Base-by-base conservation (phyloP, 1,284 basidiomycete genomes). In the Cutaneotrichosporon spelunceum region DNA sequence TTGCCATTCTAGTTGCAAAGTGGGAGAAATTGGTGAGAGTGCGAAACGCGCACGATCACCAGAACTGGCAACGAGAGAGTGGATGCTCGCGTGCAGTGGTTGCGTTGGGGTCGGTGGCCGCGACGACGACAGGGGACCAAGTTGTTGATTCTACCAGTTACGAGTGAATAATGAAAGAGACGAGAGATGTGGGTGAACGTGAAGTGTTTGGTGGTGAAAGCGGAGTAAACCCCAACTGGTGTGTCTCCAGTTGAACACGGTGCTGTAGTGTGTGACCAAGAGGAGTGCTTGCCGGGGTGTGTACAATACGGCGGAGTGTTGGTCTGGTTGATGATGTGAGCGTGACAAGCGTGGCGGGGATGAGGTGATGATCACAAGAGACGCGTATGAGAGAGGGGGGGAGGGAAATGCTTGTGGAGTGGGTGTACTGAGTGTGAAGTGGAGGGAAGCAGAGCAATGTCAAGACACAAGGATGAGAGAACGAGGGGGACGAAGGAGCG, bases 1-100 rank as follows among this genome's bases (percentile, higher is more conserved):
- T 58, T 9, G 48, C 63, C 60, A 60, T 53, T 21, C 27, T 56
- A 36, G 7, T 16, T 2, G 29, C 5, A 24, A 16, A 26, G n/a
- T 16, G 2, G 60, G n/a, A 13, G 55, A 19, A 42, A 23, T 49
- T 4, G 39, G 7, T 48, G 45, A 27, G 9, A 54, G 23, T 50
- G n/a, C 47, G 44, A 47, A 10, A 39, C 5, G 33, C 21, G 33
- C 33, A 23, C 21, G 33, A 19, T 34, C 33, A 26, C 33, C 33
- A 26, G 48, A 27, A 9, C 14, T 21, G 29, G 50, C 16, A 30
- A 34, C 29, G 16, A 36, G 30, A 36, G 30, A 19, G 39, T 34
- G 27, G 36, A 23, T 54, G 33, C 50, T 26, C 16, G 50, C 30
- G 50, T 23, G 50, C 29, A 21, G 30, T 33, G 50, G 16, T 19